Percentiles rank a stretch among this genome's conserved stretches.
phyloP scores from a whole-genome alignment of 768 basidiomycete genomes.

The Boletus edulis region DNA sequence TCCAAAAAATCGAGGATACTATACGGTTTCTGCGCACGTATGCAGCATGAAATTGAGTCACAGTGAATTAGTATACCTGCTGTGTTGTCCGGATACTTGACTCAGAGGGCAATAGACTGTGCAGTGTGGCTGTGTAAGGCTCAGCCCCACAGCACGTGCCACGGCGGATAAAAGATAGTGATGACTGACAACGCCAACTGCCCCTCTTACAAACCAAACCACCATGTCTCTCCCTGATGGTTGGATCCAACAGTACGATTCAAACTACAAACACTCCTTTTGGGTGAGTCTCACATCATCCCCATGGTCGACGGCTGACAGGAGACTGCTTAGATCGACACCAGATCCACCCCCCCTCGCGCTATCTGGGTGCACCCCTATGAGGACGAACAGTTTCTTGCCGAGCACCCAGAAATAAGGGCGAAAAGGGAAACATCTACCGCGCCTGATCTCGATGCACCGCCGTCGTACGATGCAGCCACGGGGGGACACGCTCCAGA shows the following conservation, averaged over 20 bases:
- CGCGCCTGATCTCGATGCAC: constrained; percentile 8
- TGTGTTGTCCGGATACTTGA: too few species aligned
- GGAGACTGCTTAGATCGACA: constrained; percentile 52
- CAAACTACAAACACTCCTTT: constrained; percentile 41
- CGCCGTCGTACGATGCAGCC: constrained; percentile 28
- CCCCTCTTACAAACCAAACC: too few species aligned
- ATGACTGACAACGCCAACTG: neutral
- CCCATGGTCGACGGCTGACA: neutral
- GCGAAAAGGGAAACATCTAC: constrained; percentile 31
- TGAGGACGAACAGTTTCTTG: constrained; percentile 64
- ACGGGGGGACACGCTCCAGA: constrained; percentile 31
- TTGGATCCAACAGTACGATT: constrained; percentile 53
- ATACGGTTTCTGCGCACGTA: constrained; percentile 38
- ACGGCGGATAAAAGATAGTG: too few species aligned
- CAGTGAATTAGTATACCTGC: neutral
- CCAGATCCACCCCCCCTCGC: constrained; percentile 57
- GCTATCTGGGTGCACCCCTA: constrained; percentile 73
- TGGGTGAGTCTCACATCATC: constrained; percentile 37
- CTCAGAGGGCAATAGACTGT: neutral
- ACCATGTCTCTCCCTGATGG: constrained; percentile 49
- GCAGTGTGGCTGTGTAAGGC: constrained; percentile 4
- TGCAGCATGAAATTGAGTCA: neutral
- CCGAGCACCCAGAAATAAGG: constrained; percentile 47
- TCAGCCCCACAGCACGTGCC: constrained; percentile 15
- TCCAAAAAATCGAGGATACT: constrained; percentile 49